Conservation (phyloP, 768 basidiomycete genomes). For the Ephemerocybe angulata region DNA sequence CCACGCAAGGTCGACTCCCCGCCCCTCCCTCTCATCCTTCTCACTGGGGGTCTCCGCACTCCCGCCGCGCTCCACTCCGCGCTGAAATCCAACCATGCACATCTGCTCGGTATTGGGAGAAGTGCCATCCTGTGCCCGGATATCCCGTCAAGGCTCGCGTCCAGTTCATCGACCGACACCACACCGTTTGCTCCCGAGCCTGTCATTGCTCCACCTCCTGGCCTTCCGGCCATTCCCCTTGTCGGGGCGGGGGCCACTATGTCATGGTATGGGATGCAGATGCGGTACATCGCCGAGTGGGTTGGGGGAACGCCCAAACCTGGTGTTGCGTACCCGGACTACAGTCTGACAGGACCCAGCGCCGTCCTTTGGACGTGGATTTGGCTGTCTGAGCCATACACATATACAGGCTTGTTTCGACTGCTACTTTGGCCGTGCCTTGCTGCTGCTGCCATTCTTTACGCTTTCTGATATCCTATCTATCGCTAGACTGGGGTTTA, state of each 20-base stretch:
- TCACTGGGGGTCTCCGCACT: slow-evolving; percentile 77
- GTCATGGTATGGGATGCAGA: slow-evolving; percentile 65
- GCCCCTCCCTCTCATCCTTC: slow-evolving; percentile 57
- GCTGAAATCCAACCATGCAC: slow-evolving; percentile 52
- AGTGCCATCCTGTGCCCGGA: slow-evolving; percentile 60
- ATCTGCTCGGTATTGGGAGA: slow-evolving; percentile 77
- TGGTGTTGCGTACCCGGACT: slow-evolving; percentile 16
- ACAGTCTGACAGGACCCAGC: slow-evolving; percentile 30
- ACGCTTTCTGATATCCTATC: no score
- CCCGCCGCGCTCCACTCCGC: slow-evolving; percentile 52
- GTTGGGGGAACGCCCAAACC: background rate
- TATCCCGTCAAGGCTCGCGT: no score
- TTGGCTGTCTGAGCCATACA: slow-evolving; percentile 27
- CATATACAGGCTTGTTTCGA: background rate
- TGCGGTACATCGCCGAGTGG: slow-evolving; percentile 45
- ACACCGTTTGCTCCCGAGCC: slow-evolving; percentile 40
- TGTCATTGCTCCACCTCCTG: slow-evolving; percentile 17
- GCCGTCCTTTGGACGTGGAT: slow-evolving; percentile 46
- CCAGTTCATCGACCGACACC: no score
- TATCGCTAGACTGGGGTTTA: no score
- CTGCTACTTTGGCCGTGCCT: no score
- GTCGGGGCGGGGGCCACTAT: slow-evolving; percentile 60
- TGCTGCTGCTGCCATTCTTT: no score
- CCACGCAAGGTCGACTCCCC: slow-evolving; percentile 18
- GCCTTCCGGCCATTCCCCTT: slow-evolving; percentile 48